Evolutionary conservation across 306 rosid genomes (phyloP), one percentile per base, ranked within the genome.

Genomic region (Prosopis cineraria): DNA sequence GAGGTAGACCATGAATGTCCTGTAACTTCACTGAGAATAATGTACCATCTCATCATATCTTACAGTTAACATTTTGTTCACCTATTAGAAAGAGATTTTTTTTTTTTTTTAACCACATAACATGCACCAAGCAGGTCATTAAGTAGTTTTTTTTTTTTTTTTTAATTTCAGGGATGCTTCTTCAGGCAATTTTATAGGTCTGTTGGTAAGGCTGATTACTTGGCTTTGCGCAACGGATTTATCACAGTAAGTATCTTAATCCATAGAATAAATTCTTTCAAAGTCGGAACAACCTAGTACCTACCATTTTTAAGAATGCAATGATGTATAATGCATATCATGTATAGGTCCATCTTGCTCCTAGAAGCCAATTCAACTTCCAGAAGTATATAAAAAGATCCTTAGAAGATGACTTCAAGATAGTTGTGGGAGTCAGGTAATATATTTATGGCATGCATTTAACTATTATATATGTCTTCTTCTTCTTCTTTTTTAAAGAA

Each of bases 281-380:
- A 2, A 43, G 62, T 20, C 8, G 20, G 64, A 47, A 24, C 59
- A 72, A 69, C 47, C n/a, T n/a, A n/a, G n/a, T 45, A 11, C 44
- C 41, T 74, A 53, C 31, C 25, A 52, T 68, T 84, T 48, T 68
- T 89, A 77, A 87, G 78, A 25, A 19, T 80, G 64, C 27, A 52
- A 8, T 52, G 29, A 52, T 52, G 27, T 19, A 20, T 14, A 1
- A 7, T 7, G 1, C 9, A n/a, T 80, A 53, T 17, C 44, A 34
- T 84, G 47, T 85, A 73, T 56, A 96, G 99, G 96, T 78, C 50
- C 99, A 96, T 65, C 70, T 96, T 66, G 88, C 93, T 73, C 91
- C 99, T 39, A 98, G 99, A 76, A 96, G 89, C 78, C 89, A 93
- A 88, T 96, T 96, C 80, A 87, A 96, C 92, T 96, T 96, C 81